Percentiles rank a stretch among this genome's conserved stretches.
These are phyloP conservation scores for Sporopachydermia quercuum DNA, from an alignment of 805 yeast genomes.

Conservation along the genomic window DNA sequence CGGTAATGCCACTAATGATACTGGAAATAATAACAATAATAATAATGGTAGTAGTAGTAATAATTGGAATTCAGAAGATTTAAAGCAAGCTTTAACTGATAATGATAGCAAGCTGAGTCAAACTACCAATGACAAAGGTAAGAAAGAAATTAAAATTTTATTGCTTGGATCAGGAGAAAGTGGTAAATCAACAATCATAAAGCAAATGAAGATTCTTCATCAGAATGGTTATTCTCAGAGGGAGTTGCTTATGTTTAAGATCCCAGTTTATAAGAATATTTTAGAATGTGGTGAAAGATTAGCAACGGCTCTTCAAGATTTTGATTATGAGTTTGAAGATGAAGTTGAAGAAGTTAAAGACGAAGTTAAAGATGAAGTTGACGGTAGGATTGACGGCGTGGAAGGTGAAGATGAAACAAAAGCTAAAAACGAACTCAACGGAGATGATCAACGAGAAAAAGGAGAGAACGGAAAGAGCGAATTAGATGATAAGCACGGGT, in stretches of 20 bases:
- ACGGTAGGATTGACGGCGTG: slow-evolving; percentile 7
- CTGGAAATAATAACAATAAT: not conserved
- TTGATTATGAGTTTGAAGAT: slow-evolving; percentile 20
- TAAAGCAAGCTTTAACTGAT: too few species aligned
- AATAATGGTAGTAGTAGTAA: not conserved
- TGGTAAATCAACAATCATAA: slow-evolving; percentile 48
- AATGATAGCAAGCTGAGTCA: slow-evolving; percentile 3
- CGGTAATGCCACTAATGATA: not conserved
- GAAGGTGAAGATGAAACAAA: not conserved
- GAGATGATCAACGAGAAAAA: slow-evolving; percentile 1
- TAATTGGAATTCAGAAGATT: too few species aligned
- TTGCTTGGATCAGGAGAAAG: slow-evolving; percentile 66
- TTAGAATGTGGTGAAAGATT: slow-evolving; percentile 53
- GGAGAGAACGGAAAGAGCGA: slow-evolving; percentile 6
- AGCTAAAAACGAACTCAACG: not conserved
- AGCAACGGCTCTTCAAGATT: slow-evolving; percentile 43
- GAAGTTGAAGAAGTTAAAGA: slow-evolving; percentile 18
- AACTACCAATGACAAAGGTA: slow-evolving; percentile 15
- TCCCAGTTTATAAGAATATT: slow-evolving; percentile 55
- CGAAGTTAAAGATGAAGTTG: slow-evolving; percentile 18
- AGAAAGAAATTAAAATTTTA: slow-evolving; percentile 45
- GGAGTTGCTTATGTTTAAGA: slow-evolving; percentile 52
- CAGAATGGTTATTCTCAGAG: slow-evolving; percentile 45
- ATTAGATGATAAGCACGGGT: slow-evolving; percentile 4
- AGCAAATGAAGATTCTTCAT: slow-evolving; percentile 49